Conservation (phyloP, 140 eudicot genomes). For the Oenanthe javanica region DNA sequence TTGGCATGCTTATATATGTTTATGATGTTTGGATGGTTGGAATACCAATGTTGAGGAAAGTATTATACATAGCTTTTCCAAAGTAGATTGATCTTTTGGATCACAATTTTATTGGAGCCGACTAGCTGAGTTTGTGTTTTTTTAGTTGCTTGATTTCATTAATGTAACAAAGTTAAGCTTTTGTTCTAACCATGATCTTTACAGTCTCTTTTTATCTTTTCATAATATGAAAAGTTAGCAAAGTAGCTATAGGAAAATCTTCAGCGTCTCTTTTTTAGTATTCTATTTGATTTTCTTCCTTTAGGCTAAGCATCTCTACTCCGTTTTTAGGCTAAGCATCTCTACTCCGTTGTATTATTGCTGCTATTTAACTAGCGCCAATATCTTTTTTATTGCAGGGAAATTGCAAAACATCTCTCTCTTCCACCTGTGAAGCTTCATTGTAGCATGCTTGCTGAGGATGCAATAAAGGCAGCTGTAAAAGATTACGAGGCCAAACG, state of each 20-base stretch:
- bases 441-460: slow-evolving; percentile 99
- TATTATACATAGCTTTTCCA: no score
- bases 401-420: slow-evolving; percentile 87
- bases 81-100: background rate
- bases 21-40: background rate
- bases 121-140: background rate
- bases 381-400: slow-evolving; percentile 42
- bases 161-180: background rate
- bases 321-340: no score
- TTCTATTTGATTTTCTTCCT: background rate
- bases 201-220: background rate
- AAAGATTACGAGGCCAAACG: slow-evolving; percentile 78
- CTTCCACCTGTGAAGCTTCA: slow-evolving; percentile 97
- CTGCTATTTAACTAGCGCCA: slow-evolving; percentile 1
- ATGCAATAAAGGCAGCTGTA: slow-evolving; percentile 90
- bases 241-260: background rate
- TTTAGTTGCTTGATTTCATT: background rate
- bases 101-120: background rate
- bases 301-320: no score
- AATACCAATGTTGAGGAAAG: background rate
- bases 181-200: background rate
- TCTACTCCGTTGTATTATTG: no score
- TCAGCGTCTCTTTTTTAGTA: background rate
- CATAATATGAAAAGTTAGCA: background rate
- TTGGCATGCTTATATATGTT: background rate